Base-by-base conservation (phyloP, 139 green algal species). In the Closterium sp. region DNA sequence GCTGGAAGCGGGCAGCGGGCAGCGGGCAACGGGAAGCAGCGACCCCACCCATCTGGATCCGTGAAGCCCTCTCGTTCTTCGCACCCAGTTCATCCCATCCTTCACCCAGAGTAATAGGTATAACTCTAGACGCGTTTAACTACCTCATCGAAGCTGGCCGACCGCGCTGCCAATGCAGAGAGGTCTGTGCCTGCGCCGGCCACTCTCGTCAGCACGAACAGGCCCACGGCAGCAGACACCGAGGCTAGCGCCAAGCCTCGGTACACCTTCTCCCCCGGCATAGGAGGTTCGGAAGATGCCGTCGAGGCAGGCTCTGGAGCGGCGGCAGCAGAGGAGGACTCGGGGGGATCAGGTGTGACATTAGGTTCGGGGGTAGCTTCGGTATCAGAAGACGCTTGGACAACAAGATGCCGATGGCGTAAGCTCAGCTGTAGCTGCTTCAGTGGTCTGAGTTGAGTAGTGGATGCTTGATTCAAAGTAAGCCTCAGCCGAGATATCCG, bases 171-270 rank as follows among this genome's bases (percentile, higher is more conserved):
- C 9, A 95, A 87, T 30, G 43, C 30, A 36, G 23, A 38, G 21
- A 95, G 86, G 28, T 92, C 30, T 8, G 86, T 28, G 35, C 76
- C 87, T 30, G 84, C 90, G 16, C 85, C 92, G 9, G 36, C 64
- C 16, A 94, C 10, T n/a, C 91, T 69, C 34, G 90, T 95, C 30
- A 38, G 33, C 3, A 92, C 25, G 69, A 95, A 95, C 34, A 94
- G 34, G 4, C 43, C 93, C 35, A 94, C 88, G 1, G 83, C 86
- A 23, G 88, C 87, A 43, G 35, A 88, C 64, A 38, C 93, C 10
- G 88, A 84, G 25, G 87, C 91, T 66, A 91, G 16, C 31, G 90
- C 93, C 23, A 95, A 33, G 64, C 87, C 66, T 33, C 69, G 64
- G 64, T 89, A 66, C 8, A 33, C 84, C 85, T 87, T 87, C 33